Evolutionary conservation across 2,329 filamentous ascomycete genomes (phyloP), one percentile per base, ranked within the genome.

Genomic region (Ampelomyces quisqualis): DNA sequence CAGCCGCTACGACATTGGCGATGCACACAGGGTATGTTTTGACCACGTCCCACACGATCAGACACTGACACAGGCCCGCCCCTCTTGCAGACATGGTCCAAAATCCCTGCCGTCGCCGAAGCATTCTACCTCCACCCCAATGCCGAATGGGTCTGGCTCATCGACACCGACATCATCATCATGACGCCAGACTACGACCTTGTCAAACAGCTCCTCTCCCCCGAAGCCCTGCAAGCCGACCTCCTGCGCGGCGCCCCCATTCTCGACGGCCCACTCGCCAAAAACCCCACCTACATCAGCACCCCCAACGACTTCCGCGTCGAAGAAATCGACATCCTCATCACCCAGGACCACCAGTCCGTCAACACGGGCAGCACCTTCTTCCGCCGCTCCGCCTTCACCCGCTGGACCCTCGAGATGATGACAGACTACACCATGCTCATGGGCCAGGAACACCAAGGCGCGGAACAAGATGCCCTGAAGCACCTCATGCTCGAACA

Each of bases 91-190:
- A 60, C 56, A n/a, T 72, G 68, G 67, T 65, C 60, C 38, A 71
- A 71, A 45, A 68, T 72, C 21, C 68, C 68, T 28, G 65, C 68
- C 21, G 61, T 72, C 14, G 54, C 66, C 27, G 68, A 71, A 43
- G 64, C 67, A 5, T 71, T 70, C 49, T 58, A 62, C 36, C 61
- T 62, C 7, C 55, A 64, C 46, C 68, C 69, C 2, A 53, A 57
- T 13, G 64, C 64, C 30, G 62, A 71, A 45, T 71, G 69, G 69
- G 49, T 71, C 28, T 71, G 67, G 65, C 67, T 70, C 43, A 57
- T 70, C 37, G 68, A 71, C 49, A 60, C 68, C 22, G 68, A 71
- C 51, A 68, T 70, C 17, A 64, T 71, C 41, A 51, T 71, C 30
- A 71, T 71, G 69, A 61, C 56, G 6, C 67, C 67, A 20, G 45